Evolutionary conservation across 495 filamentous ascomycete genomes (phyloP).

Genomic region (Lentithecium fluviatile): DNA sequence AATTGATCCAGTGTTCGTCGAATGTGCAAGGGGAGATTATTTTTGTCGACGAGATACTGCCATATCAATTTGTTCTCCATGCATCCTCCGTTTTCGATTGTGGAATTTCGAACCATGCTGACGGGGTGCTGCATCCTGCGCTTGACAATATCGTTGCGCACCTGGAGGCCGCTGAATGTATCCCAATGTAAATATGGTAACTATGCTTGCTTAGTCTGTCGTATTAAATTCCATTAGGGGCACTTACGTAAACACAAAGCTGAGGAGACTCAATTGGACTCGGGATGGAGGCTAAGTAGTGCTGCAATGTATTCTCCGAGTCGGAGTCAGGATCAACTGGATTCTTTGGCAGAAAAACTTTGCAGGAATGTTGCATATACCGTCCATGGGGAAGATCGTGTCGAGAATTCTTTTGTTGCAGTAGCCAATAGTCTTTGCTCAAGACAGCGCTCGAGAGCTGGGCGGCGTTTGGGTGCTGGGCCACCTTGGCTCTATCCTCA

Average conservation of each 20-base stretch:
- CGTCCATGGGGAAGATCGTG: constrained; percentile 15
- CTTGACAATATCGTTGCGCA: constrained; percentile 2
- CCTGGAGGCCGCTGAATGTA: constrained; percentile 4
- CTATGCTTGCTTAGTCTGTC: background rate
- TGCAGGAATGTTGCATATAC: constrained; percentile 14
- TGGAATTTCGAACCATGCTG: background rate
- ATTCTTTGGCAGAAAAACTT: constrained; percentile 2
- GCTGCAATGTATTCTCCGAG: background rate
- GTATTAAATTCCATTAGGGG: background rate
- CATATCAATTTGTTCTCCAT: constrained; percentile 20
- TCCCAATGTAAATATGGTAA: constrained; percentile 23
- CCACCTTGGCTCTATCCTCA: constrained; percentile 10
- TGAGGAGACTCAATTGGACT: constrained; percentile 14
- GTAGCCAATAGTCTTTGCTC: constrained; percentile 2
- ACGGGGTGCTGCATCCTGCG: background rate
- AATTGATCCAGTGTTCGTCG: constrained; percentile 17
- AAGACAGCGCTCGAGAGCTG: constrained; percentile 3
- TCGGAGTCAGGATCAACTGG: background rate
- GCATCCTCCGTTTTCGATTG: background rate
- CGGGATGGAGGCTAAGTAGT: background rate
- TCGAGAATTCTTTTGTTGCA: constrained; percentile 5
- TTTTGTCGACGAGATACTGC: constrained; percentile 11
- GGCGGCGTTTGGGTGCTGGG: no score
- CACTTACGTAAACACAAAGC: constrained; percentile 13
- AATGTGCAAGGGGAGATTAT: constrained; percentile 6